These are phyloP conservation scores for Rhododendron ferrugineum DNA, from an alignment of 148 eudicot genomes.

Conservation along the genomic window DNA sequence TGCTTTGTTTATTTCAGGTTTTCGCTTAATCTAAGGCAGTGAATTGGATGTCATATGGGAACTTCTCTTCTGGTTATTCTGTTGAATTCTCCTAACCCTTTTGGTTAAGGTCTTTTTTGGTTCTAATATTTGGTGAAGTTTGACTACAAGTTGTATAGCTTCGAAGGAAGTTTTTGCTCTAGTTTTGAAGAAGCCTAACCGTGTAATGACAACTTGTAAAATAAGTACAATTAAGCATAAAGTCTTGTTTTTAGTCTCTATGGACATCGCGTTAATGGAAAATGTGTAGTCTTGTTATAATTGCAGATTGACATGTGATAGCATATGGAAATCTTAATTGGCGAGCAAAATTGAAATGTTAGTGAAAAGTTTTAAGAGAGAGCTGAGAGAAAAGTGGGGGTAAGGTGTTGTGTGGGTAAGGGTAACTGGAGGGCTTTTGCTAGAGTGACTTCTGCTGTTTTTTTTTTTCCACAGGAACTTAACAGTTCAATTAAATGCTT, in stretches of 20 bases:
- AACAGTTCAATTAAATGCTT: not conserved
- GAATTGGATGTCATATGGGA: not conserved
- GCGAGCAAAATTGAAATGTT: not conserved
- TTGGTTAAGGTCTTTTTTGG: not conserved
- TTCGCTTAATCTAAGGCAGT: not conserved
- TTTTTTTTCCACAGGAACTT: not conserved
- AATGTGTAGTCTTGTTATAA: not conserved
- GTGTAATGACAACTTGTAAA: not conserved
- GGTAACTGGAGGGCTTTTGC: not conserved
- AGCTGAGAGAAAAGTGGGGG: not conserved
- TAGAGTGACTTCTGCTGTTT: not conserved
- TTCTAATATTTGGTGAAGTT: not conserved
- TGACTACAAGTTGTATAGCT: not conserved
- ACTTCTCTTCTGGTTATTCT: not conserved
- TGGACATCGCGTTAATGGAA: not conserved
- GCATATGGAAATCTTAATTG: not conserved
- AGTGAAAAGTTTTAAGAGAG: not conserved
- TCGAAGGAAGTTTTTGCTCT: not conserved
- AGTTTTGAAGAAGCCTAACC: not conserved
- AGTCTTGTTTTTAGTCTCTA: not conserved
- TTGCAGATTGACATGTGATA: not conserved
- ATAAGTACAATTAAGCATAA: not conserved
- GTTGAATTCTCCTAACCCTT: not conserved
- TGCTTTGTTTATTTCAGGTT: slow-evolving; percentile 2
- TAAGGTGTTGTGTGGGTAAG: not conserved